phyloP scores from a whole-genome alignment of 1,284 basidiomycete genomes.

The Ceratobasidium sp. region DNA sequence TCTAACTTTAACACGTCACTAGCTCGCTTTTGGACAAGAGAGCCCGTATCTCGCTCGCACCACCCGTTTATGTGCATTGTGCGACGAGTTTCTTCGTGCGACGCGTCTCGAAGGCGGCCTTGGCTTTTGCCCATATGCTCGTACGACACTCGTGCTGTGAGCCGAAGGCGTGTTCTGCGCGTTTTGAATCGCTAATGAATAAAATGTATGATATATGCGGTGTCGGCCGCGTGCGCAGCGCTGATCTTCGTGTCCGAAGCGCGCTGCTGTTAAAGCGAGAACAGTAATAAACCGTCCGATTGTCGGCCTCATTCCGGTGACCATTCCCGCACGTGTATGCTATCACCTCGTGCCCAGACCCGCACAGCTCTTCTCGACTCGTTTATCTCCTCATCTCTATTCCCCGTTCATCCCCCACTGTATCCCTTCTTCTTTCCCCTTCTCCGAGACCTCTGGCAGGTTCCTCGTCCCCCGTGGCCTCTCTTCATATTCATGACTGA shows the following conservation, averaged over 20 bases:
- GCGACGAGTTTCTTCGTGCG: slow-evolving; percentile 11
- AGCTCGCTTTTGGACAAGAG: background rate
- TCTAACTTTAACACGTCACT: slow-evolving; percentile 14
- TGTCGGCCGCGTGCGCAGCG: background rate
- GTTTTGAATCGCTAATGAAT: background rate
- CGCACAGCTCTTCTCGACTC: slow-evolving; percentile 12
- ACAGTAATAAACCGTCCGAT: slow-evolving; percentile 2
- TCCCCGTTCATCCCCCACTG: slow-evolving; percentile 20
- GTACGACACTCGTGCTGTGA: background rate
- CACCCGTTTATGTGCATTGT: slow-evolving; percentile 21
- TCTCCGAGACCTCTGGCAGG: slow-evolving; percentile 25
- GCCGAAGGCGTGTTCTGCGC: slow-evolving; percentile 3
- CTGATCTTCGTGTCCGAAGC: slow-evolving; percentile 11
- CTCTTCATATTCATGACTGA: slow-evolving; percentile 5
- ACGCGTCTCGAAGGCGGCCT: background rate
- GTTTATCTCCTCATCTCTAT: slow-evolving; percentile 27
- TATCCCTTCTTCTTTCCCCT: slow-evolving; percentile 5
- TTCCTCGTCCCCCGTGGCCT: background rate
- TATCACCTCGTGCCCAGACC: slow-evolving; percentile 18
- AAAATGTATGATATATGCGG: background rate
- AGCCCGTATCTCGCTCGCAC: slow-evolving; percentile 6
- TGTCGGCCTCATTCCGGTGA: background rate
- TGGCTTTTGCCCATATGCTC: background rate
- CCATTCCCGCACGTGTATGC: slow-evolving; percentile 23
- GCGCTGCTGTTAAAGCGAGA: background rate